Evolutionary conservation across 495 filamentous ascomycete species (phyloP).

Genomic region (Terfezia claveryi): DNA sequence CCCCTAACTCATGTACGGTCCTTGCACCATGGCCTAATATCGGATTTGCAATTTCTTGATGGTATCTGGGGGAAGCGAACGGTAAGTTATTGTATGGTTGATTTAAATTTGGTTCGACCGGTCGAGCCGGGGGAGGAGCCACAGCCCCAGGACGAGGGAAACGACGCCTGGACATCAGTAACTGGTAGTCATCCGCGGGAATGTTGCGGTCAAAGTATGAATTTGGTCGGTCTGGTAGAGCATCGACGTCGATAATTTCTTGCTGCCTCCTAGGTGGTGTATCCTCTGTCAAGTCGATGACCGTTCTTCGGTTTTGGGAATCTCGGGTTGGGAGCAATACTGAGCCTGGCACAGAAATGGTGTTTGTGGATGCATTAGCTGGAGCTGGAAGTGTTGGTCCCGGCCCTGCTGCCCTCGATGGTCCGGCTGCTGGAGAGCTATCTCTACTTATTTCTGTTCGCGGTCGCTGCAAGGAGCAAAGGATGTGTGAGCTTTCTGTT

Average conservation of each 20-base stretch:
- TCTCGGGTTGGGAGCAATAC: neutral
- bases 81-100: slow-evolving; percentile 8
- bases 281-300: slow-evolving; percentile 24
- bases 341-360: slow-evolving; percentile 3
- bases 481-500: neutral
- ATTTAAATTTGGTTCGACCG: slow-evolving; percentile 7
- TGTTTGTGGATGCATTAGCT: neutral
- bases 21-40: slow-evolving; percentile 14
- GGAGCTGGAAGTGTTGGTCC: slow-evolving; percentile 11
- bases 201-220: slow-evolving; percentile 9
- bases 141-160: slow-evolving; percentile 18
- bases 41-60: slow-evolving; percentile 13
- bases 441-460: neutral
- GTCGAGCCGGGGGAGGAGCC: slow-evolving; percentile 12
- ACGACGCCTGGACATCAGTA: slow-evolving; percentile 3
- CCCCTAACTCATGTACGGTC: slow-evolving; percentile 7
- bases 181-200: slow-evolving; percentile 5
- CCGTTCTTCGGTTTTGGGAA: slow-evolving; percentile 4
- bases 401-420: slow-evolving; percentile 7
- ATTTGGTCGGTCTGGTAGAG: slow-evolving; percentile 12
- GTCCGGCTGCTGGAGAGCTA: slow-evolving; percentile 4
- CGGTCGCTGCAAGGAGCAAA: neutral
- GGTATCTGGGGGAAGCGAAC: slow-evolving; percentile 7
- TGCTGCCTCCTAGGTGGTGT: neutral
- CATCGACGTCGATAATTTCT: slow-evolving; percentile 17